phyloP scores from a whole-genome alignment of 2,329 filamentous ascomycete species.

The Fusarium pininemorale region DNA sequence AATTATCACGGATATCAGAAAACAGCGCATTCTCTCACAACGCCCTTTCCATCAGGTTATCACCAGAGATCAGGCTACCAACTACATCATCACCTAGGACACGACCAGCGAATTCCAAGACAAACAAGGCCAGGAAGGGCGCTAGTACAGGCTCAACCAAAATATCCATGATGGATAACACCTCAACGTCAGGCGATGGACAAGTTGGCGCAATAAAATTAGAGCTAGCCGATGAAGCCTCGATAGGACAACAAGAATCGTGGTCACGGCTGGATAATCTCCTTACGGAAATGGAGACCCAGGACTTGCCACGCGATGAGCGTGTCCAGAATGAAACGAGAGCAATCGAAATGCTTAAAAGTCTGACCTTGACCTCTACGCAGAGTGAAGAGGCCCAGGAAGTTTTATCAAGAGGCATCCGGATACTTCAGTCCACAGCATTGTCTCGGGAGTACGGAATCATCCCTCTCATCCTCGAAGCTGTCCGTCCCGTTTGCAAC shows the following conservation, averaged over 20 bases:
- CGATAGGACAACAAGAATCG: background rate
- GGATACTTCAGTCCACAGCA: conserved; percentile 39
- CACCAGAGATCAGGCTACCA: conserved; percentile 16
- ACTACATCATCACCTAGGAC: background rate
- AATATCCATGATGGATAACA: background rate
- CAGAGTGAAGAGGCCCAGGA: conserved; percentile 15
- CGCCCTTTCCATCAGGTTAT: conserved; percentile 25
- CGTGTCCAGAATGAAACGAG: conserved; percentile 8
- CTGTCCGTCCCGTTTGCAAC: conserved; percentile 32
- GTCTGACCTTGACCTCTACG: conserved; percentile 28
- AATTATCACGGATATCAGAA: conserved; percentile 35
- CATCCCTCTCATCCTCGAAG: conserved; percentile 32
- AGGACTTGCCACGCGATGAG: background rate
- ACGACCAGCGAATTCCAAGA: background rate
- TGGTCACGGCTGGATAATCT: conserved; percentile 17
- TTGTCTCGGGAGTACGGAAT: conserved; percentile 28
- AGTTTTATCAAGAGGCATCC: conserved; percentile 29
- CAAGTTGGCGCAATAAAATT: background rate
- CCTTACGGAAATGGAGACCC: conserved; percentile 16
- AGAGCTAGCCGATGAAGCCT: background rate
- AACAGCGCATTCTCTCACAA: conserved; percentile 23
- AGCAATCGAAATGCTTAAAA: conserved; percentile 30
- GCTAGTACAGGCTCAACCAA: background rate
- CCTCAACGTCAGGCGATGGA: background rate
- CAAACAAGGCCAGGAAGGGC: background rate